These are phyloP conservation scores for Umbilicus rupestris DNA, from an alignment of 164 flowering plant species.

Conservation along the genomic window DNA sequence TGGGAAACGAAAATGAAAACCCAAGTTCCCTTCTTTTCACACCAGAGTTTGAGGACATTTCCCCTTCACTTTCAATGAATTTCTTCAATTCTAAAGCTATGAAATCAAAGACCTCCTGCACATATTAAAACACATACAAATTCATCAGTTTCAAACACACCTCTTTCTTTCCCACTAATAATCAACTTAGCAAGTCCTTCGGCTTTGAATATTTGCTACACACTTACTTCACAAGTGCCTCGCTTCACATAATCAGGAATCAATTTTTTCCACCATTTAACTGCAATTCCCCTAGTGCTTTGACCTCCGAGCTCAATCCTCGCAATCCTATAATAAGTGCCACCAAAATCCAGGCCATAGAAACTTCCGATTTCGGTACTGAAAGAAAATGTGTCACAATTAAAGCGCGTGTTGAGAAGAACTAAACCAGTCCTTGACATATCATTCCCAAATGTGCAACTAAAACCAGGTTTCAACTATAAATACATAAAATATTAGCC, in stretches of 20 bases:
- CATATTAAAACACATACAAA: not conserved
- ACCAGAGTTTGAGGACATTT: slow-evolving; percentile 18
- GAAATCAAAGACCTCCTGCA: slow-evolving; percentile 81
- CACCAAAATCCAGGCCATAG: slow-evolving; percentile 85
- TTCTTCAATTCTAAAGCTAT: slow-evolving; percentile 53
- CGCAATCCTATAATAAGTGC: slow-evolving; percentile 78
- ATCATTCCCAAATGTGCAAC: too few relatives aligned
- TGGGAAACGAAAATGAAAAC: slow-evolving; percentile 88
- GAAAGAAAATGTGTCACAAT: slow-evolving; percentile 18
- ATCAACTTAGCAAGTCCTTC: not conserved
- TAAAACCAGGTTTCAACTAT: not conserved
- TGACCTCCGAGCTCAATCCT: slow-evolving; percentile 61
- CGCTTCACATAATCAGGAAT: slow-evolving; percentile 67
- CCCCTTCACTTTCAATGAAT: slow-evolving; percentile 53
- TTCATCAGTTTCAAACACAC: not conserved
- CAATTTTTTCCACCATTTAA: slow-evolving; percentile 44
- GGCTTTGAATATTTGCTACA: not conserved
- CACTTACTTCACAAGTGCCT: slow-evolving; percentile 61
- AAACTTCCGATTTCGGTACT: slow-evolving; percentile 72
- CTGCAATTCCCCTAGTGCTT: slow-evolving; percentile 30
- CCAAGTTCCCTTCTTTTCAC: slow-evolving; percentile 58
- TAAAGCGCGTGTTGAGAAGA: too few relatives aligned
- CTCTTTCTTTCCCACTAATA: too few relatives aligned
- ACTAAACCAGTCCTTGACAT: not conserved
- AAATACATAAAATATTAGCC: too few relatives aligned